These are phyloP conservation scores for Tetrapisispora phaffii DNA, from an alignment of 805 yeast genomes.

Conservation along the genomic window DNA sequence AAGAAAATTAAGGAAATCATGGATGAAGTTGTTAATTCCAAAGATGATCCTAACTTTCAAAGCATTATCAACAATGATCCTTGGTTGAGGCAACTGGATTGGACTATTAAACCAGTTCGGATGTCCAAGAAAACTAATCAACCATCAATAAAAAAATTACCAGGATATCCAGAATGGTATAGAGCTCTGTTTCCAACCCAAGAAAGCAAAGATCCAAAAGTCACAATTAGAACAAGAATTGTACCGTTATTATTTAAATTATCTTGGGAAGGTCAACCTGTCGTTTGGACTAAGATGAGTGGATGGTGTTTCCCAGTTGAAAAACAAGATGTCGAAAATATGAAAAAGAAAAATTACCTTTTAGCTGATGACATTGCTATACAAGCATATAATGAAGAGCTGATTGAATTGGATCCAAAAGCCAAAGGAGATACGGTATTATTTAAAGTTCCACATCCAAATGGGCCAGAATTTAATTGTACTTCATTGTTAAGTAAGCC, in stretches of 20 bases:
- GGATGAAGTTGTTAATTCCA: slow-evolving; percentile 42
- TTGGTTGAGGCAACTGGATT: slow-evolving; percentile 84
- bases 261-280: slow-evolving; percentile 78
- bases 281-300: slow-evolving; percentile 62
- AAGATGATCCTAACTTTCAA: slow-evolving; percentile 31
- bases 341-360: slow-evolving; percentile 30
- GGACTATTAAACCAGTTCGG: slow-evolving; percentile 58
- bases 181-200: slow-evolving; percentile 41
- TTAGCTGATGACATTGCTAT: slow-evolving; percentile 16
- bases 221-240: slow-evolving; percentile 64
- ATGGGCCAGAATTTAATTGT: slow-evolving; percentile 66
- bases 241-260: slow-evolving; percentile 69
- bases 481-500: slow-evolving; percentile 70
- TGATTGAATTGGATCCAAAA: slow-evolving; percentile 4
- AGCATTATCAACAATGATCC: slow-evolving; percentile 46
- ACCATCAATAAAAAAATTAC: slow-evolving; percentile 62
- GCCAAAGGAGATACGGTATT: slow-evolving; percentile 13
- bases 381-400: slow-evolving; percentile 11
- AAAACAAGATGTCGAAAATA: slow-evolving; percentile 20
- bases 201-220: slow-evolving; percentile 35
- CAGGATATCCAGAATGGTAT: slow-evolving; percentile 95
- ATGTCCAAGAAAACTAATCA: slow-evolving; percentile 53
- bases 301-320: slow-evolving; percentile 87
- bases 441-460: slow-evolving; percentile 82
- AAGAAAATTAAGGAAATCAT: slow-evolving; percentile 50